Conservation (phyloP, 352 stramenopile genomes). For the Globisporangium orthogonon region DNA sequence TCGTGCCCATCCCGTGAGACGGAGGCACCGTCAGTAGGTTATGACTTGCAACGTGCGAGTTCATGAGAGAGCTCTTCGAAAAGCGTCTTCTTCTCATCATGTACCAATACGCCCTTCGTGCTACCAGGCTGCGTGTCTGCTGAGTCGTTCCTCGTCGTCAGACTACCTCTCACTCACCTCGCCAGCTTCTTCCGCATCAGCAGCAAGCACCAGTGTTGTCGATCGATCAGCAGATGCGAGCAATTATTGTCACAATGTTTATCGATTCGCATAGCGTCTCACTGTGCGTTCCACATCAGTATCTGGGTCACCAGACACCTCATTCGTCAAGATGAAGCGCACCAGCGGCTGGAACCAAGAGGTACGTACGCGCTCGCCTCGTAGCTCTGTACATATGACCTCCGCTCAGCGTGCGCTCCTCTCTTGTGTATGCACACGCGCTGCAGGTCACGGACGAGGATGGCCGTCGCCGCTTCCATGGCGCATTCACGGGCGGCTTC, state of each 20-base stretch:
- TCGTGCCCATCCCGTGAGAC: background rate
- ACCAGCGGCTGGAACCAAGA: slow-evolving; percentile 44
- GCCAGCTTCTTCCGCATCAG: too few species aligned
- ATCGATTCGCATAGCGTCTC: background rate
- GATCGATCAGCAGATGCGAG: too few species aligned
- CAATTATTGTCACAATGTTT: background rate
- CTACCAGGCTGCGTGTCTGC: too few species aligned
- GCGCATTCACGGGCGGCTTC: slow-evolving; percentile 92
- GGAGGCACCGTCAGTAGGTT: too few species aligned
- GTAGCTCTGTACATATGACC: too few species aligned
- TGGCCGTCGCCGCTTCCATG: slow-evolving; percentile 85
- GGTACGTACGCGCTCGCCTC: slow-evolving; percentile 17
- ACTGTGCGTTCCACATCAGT: background rate
- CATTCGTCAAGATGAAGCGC: slow-evolving; percentile 33
- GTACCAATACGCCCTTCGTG: too few species aligned
- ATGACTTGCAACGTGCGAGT: background rate
- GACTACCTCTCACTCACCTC: too few species aligned
- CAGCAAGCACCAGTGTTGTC: too few species aligned
- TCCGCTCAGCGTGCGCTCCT: background rate
- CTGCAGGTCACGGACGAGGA: slow-evolving; percentile 63
- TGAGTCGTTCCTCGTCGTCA: too few species aligned
- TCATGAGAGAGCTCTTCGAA: too few species aligned
- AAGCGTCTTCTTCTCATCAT: too few species aligned
- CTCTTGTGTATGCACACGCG: background rate
- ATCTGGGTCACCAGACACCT: background rate